Conservation (phyloP, 345 rosid genomes). For the Citrus mangshanensis region DNA sequence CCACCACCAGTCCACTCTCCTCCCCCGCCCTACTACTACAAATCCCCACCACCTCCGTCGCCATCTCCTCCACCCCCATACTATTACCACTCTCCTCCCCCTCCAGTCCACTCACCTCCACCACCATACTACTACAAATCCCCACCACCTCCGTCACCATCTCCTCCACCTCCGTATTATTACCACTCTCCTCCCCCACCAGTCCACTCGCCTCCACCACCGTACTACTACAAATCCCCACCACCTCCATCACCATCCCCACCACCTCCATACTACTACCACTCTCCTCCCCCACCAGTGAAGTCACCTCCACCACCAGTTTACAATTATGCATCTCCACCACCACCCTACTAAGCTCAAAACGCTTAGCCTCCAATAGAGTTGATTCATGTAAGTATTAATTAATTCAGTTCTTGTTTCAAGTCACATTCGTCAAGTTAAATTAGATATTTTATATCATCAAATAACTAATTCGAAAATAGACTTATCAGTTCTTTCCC, state of each 20-base stretch:
- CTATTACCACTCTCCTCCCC: conserved; percentile 29
- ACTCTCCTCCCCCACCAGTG: conserved; percentile 30
- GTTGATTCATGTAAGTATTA: conserved; percentile 31
- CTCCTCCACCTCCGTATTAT: conserved; percentile 23
- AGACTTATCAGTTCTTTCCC: background rate
- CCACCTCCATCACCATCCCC: conserved; percentile 36
- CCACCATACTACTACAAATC: conserved; percentile 28
- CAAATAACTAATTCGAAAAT: background rate
- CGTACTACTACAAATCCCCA: conserved; percentile 29
- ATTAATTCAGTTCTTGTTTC: background rate
- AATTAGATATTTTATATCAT: background rate
- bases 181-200: conserved; percentile 38
- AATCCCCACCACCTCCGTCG: conserved; percentile 23
- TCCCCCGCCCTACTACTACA: conserved; percentile 14
- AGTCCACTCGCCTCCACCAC: conserved; percentile 13
- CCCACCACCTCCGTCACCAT: conserved; percentile 25
- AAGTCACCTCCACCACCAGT: conserved; percentile 34
- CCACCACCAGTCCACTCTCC: conserved; percentile 19
- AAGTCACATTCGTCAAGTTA: background rate
- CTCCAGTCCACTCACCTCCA: conserved; percentile 22
- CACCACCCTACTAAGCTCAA: conserved; percentile 42
- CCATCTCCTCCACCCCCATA: conserved; percentile 17
- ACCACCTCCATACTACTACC: conserved; percentile 32
- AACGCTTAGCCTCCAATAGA: conserved; percentile 14
- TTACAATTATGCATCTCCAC: conserved; percentile 35